Evolutionary conservation across 2,329 filamentous ascomycete species (phyloP).

Genomic region (Lecanoromycetidae sp.): DNA sequence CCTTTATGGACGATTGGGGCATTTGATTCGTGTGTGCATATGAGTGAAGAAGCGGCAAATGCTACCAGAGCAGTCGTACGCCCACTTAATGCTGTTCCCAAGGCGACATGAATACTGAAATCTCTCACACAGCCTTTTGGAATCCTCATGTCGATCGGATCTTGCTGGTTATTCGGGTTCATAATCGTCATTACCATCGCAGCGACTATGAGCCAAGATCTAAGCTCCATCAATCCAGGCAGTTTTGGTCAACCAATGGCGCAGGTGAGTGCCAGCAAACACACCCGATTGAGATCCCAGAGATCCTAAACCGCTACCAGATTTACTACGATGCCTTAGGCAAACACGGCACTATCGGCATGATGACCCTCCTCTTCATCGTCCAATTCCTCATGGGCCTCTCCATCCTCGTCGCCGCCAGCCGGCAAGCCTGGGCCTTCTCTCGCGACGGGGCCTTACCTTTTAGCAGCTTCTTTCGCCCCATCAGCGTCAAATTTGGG

Average conservation of each 20-base stretch:
- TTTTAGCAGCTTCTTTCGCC: constrained; percentile 46
- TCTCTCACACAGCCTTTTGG: constrained; percentile 34
- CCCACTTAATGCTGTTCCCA: background rate
- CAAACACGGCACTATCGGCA: constrained; percentile 45
- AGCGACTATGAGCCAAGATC: constrained; percentile 43
- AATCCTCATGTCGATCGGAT: constrained; percentile 46
- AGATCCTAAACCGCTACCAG: constrained; percentile 26
- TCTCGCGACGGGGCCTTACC: constrained; percentile 50
- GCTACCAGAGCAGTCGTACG: constrained; percentile 42
- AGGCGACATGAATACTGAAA: background rate
- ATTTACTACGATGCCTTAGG: constrained; percentile 51
- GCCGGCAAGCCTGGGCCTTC: constrained; percentile 52
- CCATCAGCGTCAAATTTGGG: constrained; percentile 42
- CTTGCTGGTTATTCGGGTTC: constrained; percentile 46
- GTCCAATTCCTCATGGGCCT: constrained; percentile 53
- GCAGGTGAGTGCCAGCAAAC: constrained; percentile 24
- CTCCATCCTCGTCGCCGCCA: constrained; percentile 41
- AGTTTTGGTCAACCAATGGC: constrained; percentile 49
- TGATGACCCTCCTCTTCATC: constrained; percentile 48
- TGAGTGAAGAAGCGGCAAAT: constrained; percentile 36
- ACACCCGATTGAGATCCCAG: too few relatives aligned
- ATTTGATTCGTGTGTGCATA: constrained; percentile 48
- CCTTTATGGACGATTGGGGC: constrained; percentile 46
- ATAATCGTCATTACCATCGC: constrained; percentile 47
- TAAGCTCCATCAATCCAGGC: constrained; percentile 37